phyloP scores from a whole-genome alignment of 164 flowering plant species.

The Hamamelis virginiana region DNA sequence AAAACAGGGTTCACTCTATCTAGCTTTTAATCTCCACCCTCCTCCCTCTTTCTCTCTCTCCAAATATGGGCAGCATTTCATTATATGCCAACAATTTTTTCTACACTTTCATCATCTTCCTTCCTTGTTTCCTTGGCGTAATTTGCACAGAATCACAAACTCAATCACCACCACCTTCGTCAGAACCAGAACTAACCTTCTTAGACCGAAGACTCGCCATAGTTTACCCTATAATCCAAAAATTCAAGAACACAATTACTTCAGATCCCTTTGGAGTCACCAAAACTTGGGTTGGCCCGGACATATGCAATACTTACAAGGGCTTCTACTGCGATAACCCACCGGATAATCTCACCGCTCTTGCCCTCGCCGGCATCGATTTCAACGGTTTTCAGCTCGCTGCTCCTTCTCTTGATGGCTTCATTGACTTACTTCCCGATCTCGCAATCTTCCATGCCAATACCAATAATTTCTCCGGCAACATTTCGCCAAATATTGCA shows the following conservation, averaged over 20 bases:
- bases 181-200: conserved; percentile 22
- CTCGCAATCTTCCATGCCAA: conserved; percentile 44
- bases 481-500: conserved; percentile 20
- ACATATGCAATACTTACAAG: conserved; percentile 48
- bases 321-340: conserved; percentile 59
- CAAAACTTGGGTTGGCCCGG: conserved; percentile 50
- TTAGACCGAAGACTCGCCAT: conserved; percentile 31
- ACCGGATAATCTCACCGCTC: conserved; percentile 35
- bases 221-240: conserved; percentile 50
- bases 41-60: too few species aligned
- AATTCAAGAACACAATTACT: conserved; percentile 43
- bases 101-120: conserved; percentile 8
- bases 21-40: not conserved
- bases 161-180: conserved; percentile 8
- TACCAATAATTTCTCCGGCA: conserved; percentile 36
- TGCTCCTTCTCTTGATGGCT: conserved; percentile 30
- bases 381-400: conserved; percentile 35
- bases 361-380: conserved; percentile 28
- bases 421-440: conserved; percentile 33
- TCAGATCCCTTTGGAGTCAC: conserved; percentile 46
- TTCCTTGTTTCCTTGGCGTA: conserved; percentile 11
- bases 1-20: not conserved
- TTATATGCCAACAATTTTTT: not conserved
- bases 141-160: conserved; percentile 7
- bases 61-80: conserved; percentile 11